A percentile compares a stretch with the other conserved stretches of the same genome.
These are phyloP conservation scores for Cladophialophora psammophila DNA, from an alignment of 2,329 filamentous ascomycete genomes.

Conservation along the genomic window DNA sequence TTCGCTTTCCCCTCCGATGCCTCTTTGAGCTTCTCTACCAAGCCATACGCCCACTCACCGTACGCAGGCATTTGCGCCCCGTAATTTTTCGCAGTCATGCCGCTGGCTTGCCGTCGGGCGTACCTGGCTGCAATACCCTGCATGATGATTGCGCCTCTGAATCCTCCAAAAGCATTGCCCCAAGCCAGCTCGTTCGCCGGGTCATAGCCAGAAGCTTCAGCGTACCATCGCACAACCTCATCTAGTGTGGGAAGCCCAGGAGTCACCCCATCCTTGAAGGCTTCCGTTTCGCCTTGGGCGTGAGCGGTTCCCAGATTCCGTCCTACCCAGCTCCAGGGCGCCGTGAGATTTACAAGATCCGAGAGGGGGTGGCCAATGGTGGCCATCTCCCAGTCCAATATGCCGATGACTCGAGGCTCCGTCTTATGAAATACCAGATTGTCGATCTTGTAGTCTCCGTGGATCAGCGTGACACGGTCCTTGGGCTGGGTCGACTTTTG, in stretches of 20 bases:
- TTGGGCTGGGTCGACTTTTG: conserved; percentile 73
- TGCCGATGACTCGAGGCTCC: conserved; percentile 85
- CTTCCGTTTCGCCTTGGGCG: conserved; percentile 15
- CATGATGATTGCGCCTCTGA: conserved; percentile 68
- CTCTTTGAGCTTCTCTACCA: conserved; percentile 63
- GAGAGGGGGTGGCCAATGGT: conserved; percentile 95
- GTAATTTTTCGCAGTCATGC: conserved; percentile 77
- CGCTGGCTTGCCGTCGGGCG: conserved; percentile 87
- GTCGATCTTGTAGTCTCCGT: conserved; percentile 97
- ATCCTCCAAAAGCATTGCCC: conserved; percentile 69
- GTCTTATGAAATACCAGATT: conserved; percentile 90
- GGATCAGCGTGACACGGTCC: conserved; percentile 81
- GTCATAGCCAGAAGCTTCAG: conserved; percentile 73
- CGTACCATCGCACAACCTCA: conserved; percentile 71
- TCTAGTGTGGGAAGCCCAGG: conserved; percentile 70
- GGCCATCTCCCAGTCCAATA: conserved; percentile 98
- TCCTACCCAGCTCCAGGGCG: conserved; percentile 49
- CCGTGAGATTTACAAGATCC: conserved; percentile 80
- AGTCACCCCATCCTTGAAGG: conserved; percentile 68
- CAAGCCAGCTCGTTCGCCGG: conserved; percentile 67
- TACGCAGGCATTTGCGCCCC: conserved; percentile 73
- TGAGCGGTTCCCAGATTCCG: conserved; percentile 44
- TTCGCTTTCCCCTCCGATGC: conserved; percentile 47
- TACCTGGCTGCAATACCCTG: conserved; percentile 93
- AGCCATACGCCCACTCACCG: conserved; percentile 78